phyloP scores from a whole-genome alignment of 1,284 basidiomycete genomes.

The Chalciporus piperatoides region DNA sequence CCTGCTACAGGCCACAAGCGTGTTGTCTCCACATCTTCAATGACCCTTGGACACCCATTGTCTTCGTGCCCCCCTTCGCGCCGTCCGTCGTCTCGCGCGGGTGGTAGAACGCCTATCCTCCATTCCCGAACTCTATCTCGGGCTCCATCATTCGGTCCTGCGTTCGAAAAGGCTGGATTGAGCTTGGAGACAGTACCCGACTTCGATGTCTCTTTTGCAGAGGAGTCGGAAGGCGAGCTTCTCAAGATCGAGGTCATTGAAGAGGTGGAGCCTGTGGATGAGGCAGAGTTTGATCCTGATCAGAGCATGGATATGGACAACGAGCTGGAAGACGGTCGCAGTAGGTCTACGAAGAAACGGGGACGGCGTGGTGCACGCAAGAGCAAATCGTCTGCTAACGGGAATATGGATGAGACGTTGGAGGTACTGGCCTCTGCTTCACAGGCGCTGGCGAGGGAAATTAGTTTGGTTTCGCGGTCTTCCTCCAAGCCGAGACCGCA shows the following conservation, averaged over 20 bases:
- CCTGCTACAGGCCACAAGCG: conserved; percentile 42
- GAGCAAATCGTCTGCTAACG: conserved; percentile 40
- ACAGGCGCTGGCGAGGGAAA: conserved; percentile 79
- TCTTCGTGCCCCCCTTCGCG: conserved; percentile 63
- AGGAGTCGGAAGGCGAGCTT: conserved; percentile 19
- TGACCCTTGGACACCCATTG: conserved; percentile 58
- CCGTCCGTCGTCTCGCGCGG: conserved; percentile 60
- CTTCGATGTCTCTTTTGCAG: conserved; percentile 22
- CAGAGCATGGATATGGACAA: conserved; percentile 25
- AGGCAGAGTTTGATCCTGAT: conserved; percentile 34
- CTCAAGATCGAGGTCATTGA: conserved; percentile 26
- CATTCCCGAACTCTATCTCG: conserved; percentile 54
- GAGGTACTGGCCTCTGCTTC: conserved; percentile 75
- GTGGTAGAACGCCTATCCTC: conserved; percentile 49
- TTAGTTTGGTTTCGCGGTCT: conserved; percentile 53
- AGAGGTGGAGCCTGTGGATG: conserved; percentile 38
- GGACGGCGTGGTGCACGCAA: conserved; percentile 78
- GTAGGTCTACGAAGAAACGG: conserved; percentile 65
- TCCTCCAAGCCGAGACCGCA: conserved; percentile 14
- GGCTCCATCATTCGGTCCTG: conserved; percentile 54
- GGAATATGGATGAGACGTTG: conserved; percentile 48
- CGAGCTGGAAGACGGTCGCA: conserved; percentile 37
- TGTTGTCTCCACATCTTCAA: conserved; percentile 51
- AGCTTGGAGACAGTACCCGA: conserved; percentile 29
- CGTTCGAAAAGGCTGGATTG: conserved; percentile 42